Conservation (phyloP, 2,329 filamentous ascomycete species). For the Diaporthe destruens region DNA sequence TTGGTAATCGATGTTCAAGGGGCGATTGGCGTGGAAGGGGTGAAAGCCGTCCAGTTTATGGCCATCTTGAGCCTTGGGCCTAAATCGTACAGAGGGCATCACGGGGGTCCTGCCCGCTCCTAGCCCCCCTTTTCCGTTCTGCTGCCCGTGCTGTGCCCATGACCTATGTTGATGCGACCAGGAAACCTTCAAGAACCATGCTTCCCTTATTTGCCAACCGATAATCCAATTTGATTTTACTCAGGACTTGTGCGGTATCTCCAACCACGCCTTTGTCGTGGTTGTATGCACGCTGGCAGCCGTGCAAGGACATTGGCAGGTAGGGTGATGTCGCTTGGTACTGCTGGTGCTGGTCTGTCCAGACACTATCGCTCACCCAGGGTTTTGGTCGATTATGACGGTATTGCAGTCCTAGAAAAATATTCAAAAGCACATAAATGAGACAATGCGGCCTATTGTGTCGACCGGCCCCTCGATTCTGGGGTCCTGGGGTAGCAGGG, state of each 20-base stretch:
- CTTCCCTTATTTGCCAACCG: not conserved
- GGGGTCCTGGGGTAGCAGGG: constrained; percentile 28
- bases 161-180: not conserved
- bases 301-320: not conserved
- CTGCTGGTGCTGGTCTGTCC: not conserved
- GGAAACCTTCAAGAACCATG: not conserved
- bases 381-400: not conserved
- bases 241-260: not conserved
- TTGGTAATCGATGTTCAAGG: not conserved
- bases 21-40: not conserved
- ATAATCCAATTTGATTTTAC: not conserved
- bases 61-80: too few species aligned
- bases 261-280: too few species aligned
- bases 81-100: not conserved
- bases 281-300: too few species aligned
- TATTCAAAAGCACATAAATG: not conserved
- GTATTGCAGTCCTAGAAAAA: too few species aligned
- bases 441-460: constrained; percentile 2
- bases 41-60: too few species aligned
- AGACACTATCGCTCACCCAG: not conserved
- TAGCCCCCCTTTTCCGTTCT: too few species aligned
- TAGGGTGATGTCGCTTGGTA: not conserved
- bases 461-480: constrained; percentile 24
- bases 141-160: too few species aligned
- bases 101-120: too few species aligned